phyloP scores from a whole-genome alignment of 345 rosid species.

The Citrus glauca region DNA sequence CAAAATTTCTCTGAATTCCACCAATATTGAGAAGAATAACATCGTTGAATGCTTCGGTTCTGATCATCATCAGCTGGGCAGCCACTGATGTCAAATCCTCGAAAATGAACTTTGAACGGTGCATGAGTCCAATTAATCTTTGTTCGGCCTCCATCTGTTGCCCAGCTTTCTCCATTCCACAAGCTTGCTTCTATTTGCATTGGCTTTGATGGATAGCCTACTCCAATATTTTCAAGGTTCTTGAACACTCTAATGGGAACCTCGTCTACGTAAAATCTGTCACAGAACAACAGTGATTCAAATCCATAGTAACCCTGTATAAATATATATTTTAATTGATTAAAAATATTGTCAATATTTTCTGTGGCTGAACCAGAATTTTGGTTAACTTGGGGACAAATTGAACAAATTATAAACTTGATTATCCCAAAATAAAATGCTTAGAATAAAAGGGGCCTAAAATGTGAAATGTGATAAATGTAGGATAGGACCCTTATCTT shows the following conservation, averaged over 20 bases:
- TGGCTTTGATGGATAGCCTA: constrained; percentile 43
- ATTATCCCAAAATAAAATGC: no score
- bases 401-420: no score
- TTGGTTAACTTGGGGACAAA: no score
- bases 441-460: no score
- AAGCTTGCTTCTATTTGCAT: constrained; percentile 57
- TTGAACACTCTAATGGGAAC: constrained; percentile 72
- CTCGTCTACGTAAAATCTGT: constrained; percentile 57
- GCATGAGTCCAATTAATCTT: constrained; percentile 56
- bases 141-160: constrained; percentile 51
- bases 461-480: no score
- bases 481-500: no score
- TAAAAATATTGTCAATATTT: no score
- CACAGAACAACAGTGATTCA: no score
- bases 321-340: no score
- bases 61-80: constrained; percentile 22
- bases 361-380: no score
- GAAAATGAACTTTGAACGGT: constrained; percentile 52
- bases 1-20: constrained; percentile 47
- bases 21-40: constrained; percentile 41
- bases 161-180: constrained; percentile 70
- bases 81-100: constrained; percentile 38
- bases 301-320: no score
- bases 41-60: background rate
- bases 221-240: constrained; percentile 38